These are phyloP conservation scores for Stagonosporopsis tanaceti DNA, from an alignment of 2,329 filamentous ascomycete species.

Conservation along the genomic window DNA sequence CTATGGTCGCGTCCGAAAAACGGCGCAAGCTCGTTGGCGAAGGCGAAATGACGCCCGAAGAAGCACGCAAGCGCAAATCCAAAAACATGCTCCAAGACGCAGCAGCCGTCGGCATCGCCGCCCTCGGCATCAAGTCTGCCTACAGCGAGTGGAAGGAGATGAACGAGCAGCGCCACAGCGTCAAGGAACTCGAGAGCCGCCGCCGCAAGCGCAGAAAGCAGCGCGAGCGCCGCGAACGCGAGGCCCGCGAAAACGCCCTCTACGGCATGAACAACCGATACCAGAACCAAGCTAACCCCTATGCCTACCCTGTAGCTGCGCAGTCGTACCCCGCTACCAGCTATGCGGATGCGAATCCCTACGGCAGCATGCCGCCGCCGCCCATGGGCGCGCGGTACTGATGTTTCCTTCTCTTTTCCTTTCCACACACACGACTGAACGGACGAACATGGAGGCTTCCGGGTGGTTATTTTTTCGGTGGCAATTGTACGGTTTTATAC, in stretches of 20 bases:
- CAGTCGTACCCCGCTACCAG: conserved; percentile 47
- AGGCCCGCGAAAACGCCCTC: conserved; percentile 54
- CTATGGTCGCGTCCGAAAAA: conserved; percentile 69
- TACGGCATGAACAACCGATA: conserved; percentile 43
- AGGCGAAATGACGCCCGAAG: conserved; percentile 68
- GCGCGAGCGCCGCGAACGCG: conserved; percentile 52
- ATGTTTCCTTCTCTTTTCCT: neutral
- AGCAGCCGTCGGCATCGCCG: conserved; percentile 72
- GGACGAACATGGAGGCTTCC: no score
- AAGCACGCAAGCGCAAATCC: conserved; percentile 68
- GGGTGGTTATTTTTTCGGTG: neutral
- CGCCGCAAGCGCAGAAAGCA: conserved; percentile 56
- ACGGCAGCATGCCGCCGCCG: conserved; percentile 51
- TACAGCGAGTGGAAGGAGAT: conserved; percentile 73
- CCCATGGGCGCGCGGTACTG: conserved; percentile 50
- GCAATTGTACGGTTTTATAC: conserved; percentile 14
- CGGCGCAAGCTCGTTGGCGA: conserved; percentile 67
- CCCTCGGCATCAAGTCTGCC: conserved; percentile 72
- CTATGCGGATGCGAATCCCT: conserved; percentile 58
- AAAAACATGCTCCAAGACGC: conserved; percentile 71
- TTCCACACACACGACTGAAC: neutral
- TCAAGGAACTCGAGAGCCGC: conserved; percentile 62
- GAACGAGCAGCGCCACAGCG: conserved; percentile 66
- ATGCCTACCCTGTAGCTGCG: conserved; percentile 50
- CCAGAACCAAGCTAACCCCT: conserved; percentile 45